Evolutionary conservation across 2,329 filamentous ascomycete genomes (phyloP), one percentile per base, ranked within the genome.

Genomic region (Alternaria consortialis): DNA sequence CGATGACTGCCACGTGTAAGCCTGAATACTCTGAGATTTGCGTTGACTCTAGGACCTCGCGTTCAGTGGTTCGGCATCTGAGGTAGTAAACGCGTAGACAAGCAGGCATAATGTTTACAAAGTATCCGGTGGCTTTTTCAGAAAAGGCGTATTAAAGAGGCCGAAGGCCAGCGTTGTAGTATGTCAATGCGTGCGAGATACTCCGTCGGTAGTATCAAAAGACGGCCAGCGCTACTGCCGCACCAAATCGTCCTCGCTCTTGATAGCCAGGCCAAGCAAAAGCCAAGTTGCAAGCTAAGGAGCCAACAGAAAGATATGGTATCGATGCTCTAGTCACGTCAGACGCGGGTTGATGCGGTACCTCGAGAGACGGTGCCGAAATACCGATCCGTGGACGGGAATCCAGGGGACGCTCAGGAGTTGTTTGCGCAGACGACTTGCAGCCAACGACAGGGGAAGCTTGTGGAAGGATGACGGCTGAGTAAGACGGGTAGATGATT

Each of bases 401-500:
- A 57, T 27, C 46, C 32, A 12, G 20, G 52, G 11, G 40, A 58
- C 32, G 40, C 36, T 40, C 27, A 23, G 17, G 31, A 51, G 48
- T 46, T 62, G 29, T 32, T 39, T 52, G 55, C 54, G 42, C 42
- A 53, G 36, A 12, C 32, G 51, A 54, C n/a, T 46, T 23, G 47
- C 37, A 58, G 50, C 53, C 40, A 58, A 54, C 47, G 46, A 50
- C 36, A 57, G 52, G 31, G 53, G 42, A 43, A 57, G 34, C 36
- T 43, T 60, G 59, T 50, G 37, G 57, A 53, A 39, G 56, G 47
- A 50, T 29, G 39, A 58, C 27, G 51, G 63, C 62, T 70, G 68
- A 71, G 67, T 69, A 67, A 71, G 68, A 60, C 25, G 54, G 42
- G 58, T 58, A 63, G 62, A 65, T 63, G 48, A 60, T 63, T 58